Conservation (phyloP, 371 early-diverging fungal species). For the Rhizopus arrhizus region DNA sequence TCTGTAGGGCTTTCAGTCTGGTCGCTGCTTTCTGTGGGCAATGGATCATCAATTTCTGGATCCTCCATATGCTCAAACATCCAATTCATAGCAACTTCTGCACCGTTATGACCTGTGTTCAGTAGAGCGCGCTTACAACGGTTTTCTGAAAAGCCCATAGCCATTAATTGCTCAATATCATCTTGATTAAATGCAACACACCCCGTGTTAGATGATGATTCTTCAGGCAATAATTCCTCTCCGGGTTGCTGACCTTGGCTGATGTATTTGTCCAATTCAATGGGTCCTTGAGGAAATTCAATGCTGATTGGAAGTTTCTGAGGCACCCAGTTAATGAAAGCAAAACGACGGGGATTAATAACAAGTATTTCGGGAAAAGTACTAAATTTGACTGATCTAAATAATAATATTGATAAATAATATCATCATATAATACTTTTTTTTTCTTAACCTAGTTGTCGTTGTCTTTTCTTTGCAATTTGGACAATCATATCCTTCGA, state of each 20-base stretch:
- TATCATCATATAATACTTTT: not conserved
- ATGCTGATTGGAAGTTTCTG: constrained; percentile 71
- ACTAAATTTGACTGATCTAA: constrained; percentile 71
- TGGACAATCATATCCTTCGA: constrained; percentile 83
- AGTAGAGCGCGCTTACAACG: constrained; percentile 82
- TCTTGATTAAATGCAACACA: constrained; percentile 54
- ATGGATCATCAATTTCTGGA: constrained; percentile 61
- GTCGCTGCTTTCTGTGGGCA: constrained; percentile 17
- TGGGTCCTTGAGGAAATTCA: constrained; percentile 49
- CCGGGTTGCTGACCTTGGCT: constrained; percentile 67
- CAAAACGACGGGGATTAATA: constrained; percentile 82
- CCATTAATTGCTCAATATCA: constrained; percentile 73
- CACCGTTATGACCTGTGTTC: constrained; percentile 78
- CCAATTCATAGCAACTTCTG: constrained; percentile 93
- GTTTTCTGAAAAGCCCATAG: constrained; percentile 90
- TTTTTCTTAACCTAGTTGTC: constrained; percentile 63
- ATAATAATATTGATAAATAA: not conserved
- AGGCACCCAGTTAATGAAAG: constrained; percentile 88
- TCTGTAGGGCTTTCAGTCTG: constrained; percentile 20
- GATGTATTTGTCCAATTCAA: constrained; percentile 66
- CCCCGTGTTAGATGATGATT: constrained; percentile 40
- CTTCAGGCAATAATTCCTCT: constrained; percentile 80
- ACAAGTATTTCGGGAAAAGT: constrained; percentile 88
- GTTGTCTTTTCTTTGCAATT: constrained; percentile 69
- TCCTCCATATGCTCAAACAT: constrained; percentile 96